phyloP scores from a whole-genome alignment of 2,329 filamentous ascomycete species.

The Triangularia verruculosa region DNA sequence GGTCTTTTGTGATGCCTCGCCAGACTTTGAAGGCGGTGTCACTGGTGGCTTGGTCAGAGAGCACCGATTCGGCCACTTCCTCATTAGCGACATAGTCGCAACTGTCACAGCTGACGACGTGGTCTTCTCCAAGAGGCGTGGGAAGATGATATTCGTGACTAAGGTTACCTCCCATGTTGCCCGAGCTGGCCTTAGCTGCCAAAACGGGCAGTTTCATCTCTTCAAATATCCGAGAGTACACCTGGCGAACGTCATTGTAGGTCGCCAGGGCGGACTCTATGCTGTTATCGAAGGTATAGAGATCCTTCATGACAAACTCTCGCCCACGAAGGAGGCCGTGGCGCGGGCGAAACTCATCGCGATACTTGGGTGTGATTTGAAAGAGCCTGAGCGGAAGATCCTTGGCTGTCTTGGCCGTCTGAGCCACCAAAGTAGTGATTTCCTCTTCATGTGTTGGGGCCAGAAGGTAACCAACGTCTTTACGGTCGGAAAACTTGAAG shows the following conservation, averaged over 20 bases:
- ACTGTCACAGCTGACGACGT: slow-evolving; percentile 67
- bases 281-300: slow-evolving; percentile 88
- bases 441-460: slow-evolving; percentile 97
- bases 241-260: slow-evolving; percentile 69
- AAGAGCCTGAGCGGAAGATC: slow-evolving; percentile 83
- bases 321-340: slow-evolving; percentile 83
- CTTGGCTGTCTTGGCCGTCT: slow-evolving; percentile 75
- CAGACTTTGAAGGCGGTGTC: slow-evolving; percentile 42
- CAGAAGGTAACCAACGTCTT: slow-evolving; percentile 69
- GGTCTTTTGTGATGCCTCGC: slow-evolving; percentile 66
- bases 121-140: slow-evolving; percentile 78
- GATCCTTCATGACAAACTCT: slow-evolving; percentile 97
- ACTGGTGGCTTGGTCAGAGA: slow-evolving; percentile 9
- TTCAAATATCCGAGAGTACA: slow-evolving; percentile 75
- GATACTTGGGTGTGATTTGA: slow-evolving; percentile 90
- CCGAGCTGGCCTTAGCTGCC: slow-evolving; percentile 85
- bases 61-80: slow-evolving; percentile 63
- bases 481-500: slow-evolving; percentile 77
- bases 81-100: slow-evolving; percentile 84
- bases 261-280: slow-evolving; percentile 69
- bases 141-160: slow-evolving; percentile 95
- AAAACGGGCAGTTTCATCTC: slow-evolving; percentile 81
- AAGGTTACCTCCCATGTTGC: slow-evolving; percentile 89
- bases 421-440: slow-evolving; percentile 77
- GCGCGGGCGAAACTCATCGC: slow-evolving; percentile 85